Evolutionary conservation across 345 rosid species (phyloP), one percentile per base, ranked within the genome.

Genomic region (Excoecaria cochinchinensis): DNA sequence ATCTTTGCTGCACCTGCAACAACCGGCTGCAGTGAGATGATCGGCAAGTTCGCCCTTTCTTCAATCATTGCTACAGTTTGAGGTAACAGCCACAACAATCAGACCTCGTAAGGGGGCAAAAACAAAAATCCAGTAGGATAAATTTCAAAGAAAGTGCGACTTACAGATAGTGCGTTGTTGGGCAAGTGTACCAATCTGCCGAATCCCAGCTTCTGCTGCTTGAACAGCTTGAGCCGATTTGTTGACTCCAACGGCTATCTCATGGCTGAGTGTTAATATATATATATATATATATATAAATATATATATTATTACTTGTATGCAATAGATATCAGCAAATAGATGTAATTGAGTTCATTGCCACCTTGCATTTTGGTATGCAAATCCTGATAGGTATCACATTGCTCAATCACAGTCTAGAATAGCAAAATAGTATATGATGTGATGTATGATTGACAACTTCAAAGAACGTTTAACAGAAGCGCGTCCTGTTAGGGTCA

Each of bases 201-300:
- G 86, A 71, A 92, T 88, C 78, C 98, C 97, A 71, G 92, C 94
- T 86, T 91, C 95, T 14, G 97, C 98, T 68, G 94, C 94, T 77
- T 90, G 90, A 69, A 93, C 97, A 62, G 84, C 95, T 89, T 92
- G 84, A 69, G 98, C 87, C 71, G 99, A 95, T 87, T 93, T 95
- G 77, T 89, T 87, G 72, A 91, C 87, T 60, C 98, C 99, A 69
- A 91, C 97, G 62, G 88, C 71, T 80, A 95, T 88, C 77, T 93
- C 99, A 77, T 93, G 98, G 88, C 99, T 95, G 81, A 48, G 69
- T 60, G 44, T 8, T 74, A 78, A 55, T 19, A 48, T 25, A 24
- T 24, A 52, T 1, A 62, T 36, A 70, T 31, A 8, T 31, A 31
- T 31, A 55, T 19, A 48, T 25, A 24, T 24, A 52, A 0, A 62